These are phyloP conservation scores for Marchantia polymorpha DNA, from an alignment of 225 moss, liverwort and hornwort species.

Conservation along the genomic window DNA sequence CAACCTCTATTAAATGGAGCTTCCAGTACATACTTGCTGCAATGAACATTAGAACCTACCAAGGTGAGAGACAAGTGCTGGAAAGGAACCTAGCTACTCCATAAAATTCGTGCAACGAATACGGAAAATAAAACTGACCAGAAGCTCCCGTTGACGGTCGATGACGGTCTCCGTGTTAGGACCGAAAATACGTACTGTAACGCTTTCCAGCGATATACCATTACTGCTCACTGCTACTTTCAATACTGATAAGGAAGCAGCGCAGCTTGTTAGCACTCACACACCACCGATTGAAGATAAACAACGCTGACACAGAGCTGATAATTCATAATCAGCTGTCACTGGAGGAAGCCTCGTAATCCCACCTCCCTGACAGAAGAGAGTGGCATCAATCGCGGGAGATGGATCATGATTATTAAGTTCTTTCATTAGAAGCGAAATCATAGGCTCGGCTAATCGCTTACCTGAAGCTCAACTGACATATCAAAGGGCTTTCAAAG, in stretches of 20 bases:
- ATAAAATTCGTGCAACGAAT: background rate
- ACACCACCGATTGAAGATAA: background rate
- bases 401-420: background rate
- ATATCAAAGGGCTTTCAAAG: background rate
- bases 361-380: background rate
- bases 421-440: background rate
- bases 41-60: too few relatives aligned
- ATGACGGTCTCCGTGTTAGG: constrained; percentile 81
- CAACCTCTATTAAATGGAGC: too few relatives aligned
- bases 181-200: constrained; percentile 82
- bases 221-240: constrained; percentile 66
- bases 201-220: constrained; percentile 40
- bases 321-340: background rate
- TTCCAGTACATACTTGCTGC: too few relatives aligned
- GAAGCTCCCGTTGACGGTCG: constrained; percentile 78
- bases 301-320: background rate
- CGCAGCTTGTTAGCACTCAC: background rate
- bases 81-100: background rate
- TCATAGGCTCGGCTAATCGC: background rate
- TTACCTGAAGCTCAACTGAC: background rate
- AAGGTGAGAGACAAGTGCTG: too few relatives aligned
- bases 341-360: background rate
- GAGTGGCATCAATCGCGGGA: background rate
- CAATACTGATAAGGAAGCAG: constrained; percentile 51
- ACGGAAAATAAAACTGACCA: constrained; percentile 39